Base-by-base conservation (phyloP, 768 basidiomycete species). In the Hericium erinaceus region DNA sequence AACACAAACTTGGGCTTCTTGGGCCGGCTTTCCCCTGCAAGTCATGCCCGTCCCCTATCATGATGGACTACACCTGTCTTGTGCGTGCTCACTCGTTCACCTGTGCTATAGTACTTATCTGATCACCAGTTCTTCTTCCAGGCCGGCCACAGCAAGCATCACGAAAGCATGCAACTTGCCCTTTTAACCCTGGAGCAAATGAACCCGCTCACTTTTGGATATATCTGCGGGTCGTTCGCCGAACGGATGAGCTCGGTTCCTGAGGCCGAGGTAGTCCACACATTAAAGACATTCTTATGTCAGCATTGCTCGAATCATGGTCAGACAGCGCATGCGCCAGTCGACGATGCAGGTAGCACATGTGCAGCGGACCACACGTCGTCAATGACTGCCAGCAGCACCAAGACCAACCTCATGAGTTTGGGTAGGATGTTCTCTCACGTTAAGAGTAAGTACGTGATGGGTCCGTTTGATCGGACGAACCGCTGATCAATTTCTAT, bases 351-450 rank as follows among this genome's bases (percentile, higher is more conserved):
- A 26, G 16, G 12, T 28, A 24, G n/a, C 22, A 38, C 57, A 52
- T 33, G 38, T 48, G 12, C 41, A 50, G 55, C 38, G 40, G 38
- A 9, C 55, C 39, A 41, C 8, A 40, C 48, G 46, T 15, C 41
- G 41, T 49, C 51, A 26, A 49, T 28, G 39, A 58, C 37, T 24
- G n/a, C 52, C 12, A 50, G 9, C 39, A 28, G 8, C 15, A 16
- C 12, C 20, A 16, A 10, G 54, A 13, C 61, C 20, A 70, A 70
- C 52, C 58, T 68, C 56, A 78, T 81, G 67, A 66, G 61, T 3
- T 83, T 84, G 62, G 69, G 85, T 58, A 85, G 80, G 2, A 61
- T 88, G 54, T 71, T 79, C 41, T 85, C 83, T 22, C 87, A 89
- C 61, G 63, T 80, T 58, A 84, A 83, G 64, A 75, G 70, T 60